Percentiles rank a stretch among this genome's conserved stretches.
Conservation (phyloP, 345 rosid species). For the Eucalyptus cloeziana region DNA sequence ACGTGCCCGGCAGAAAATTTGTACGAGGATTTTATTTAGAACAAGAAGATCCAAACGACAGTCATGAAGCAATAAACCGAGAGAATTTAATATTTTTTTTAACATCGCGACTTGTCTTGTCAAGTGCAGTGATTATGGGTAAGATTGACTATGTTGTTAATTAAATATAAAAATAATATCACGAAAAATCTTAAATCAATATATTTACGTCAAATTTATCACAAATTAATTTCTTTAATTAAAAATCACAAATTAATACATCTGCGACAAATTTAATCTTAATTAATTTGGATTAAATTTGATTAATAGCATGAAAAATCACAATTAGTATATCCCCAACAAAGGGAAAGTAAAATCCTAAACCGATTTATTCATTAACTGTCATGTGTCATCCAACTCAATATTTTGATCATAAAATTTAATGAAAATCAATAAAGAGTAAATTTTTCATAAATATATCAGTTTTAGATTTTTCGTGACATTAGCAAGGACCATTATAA, state of each 20-base stretch:
- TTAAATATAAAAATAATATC: too few species aligned
- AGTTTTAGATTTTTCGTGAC: accelerated
- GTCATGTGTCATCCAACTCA: accelerated
- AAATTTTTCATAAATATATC: too few species aligned
- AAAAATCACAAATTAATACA: accelerated
- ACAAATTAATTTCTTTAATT: accelerated
- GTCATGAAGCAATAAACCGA: too few species aligned
- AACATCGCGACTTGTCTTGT: not conserved
- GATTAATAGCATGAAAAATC: too few species aligned
- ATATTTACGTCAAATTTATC: accelerated
- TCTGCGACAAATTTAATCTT: accelerated
- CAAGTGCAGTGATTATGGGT: not conserved
- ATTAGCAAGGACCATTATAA: not conserved
- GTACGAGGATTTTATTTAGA: not conserved
- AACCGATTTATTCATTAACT: accelerated
- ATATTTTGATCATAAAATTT: accelerated
- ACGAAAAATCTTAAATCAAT: too few species aligned
- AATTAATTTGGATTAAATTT: too few species aligned
- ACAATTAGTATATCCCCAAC: accelerated
- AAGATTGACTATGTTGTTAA: too few species aligned
- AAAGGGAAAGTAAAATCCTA: too few species aligned
- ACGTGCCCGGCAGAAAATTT: not conserved
- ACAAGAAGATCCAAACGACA: not conserved
- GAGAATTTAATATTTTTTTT: not conserved
- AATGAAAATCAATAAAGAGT: accelerated